Base-by-base conservation (phyloP, 2,329 filamentous ascomycete genomes). In the Penicillium hordei region DNA sequence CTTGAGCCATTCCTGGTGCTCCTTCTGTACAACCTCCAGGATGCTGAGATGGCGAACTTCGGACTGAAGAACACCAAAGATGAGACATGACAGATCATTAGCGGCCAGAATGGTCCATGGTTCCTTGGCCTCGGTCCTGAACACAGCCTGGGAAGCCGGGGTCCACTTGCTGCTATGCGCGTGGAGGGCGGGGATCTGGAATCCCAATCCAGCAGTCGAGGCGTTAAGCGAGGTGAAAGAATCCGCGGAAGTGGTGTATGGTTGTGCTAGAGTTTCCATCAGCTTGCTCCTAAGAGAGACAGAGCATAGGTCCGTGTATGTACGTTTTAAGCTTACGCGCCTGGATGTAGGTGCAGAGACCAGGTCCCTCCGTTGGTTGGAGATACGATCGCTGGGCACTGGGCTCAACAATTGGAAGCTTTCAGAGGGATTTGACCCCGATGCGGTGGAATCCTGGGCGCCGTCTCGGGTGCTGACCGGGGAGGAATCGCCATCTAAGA, bases 11-110 rank as follows among this genome's bases (percentile, higher is more conserved):
- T 87, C 85, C 64, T 93, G 83, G 58, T 92, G 84, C 74, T 97
- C 93, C 73, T 93, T 87, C 74, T 93, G 90, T 19, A 99, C 92
- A 31, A 99, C 91, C 72, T 97, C 93, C 58, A 99, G 77, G 56
- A 99, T 97, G 48, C 94, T 93, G 80, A 97, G 87, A 71, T 92
- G 97, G 55, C 92, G 87, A 25, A 99, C 90, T 75, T 99, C 94
- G 5, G 91, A 90, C 70, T 91, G 91, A n/a, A 93, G 96, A 10
- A 99, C 91, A n/a, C 94, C 94, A 77, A 97, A 99, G n/a, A 97
- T 89, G 43, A 99, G 81, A 75, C 94, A 99, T 19, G 94, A 94
- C 48, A 99, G 81, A 72, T 99, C 94, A 71, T 99, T 99, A 49
- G 94, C 94, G 3, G 94, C 91, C 52, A 97, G 84, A 59, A 99